phyloP scores from a whole-genome alignment of 164 flowering plant species.

The Malania oleifera region DNA sequence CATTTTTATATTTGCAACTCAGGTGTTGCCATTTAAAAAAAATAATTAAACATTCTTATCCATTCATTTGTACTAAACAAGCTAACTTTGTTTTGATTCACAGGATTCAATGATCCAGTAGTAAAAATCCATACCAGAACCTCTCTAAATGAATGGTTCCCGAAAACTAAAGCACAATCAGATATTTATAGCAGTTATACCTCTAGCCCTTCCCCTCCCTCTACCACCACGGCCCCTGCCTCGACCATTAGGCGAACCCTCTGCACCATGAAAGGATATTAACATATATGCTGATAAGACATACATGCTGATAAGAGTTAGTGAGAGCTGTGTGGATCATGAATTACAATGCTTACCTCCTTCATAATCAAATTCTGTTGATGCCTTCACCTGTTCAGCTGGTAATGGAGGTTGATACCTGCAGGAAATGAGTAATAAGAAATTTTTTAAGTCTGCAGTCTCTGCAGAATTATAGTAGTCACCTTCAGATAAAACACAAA shows the following conservation, averaged over 20 bases:
- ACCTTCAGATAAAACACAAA: too few species aligned
- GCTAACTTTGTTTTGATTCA: too few species aligned
- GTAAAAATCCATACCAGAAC: too few species aligned
- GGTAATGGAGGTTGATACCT: slow-evolving; percentile 87
- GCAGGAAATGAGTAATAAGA: neutral
- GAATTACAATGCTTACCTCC: slow-evolving; percentile 42
- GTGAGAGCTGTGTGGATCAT: neutral
- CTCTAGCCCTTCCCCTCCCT: slow-evolving; percentile 62
- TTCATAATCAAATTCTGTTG: slow-evolving; percentile 62
- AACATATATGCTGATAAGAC: neutral
- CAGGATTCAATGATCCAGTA: too few species aligned
- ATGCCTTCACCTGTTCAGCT: slow-evolving; percentile 69
- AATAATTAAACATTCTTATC: too few species aligned
- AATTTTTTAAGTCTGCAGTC: neutral
- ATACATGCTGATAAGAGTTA: neutral
- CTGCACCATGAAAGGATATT: slow-evolving; percentile 21
- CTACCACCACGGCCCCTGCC: slow-evolving; percentile 73
- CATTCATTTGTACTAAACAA: too few species aligned
- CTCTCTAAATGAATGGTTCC: too few species aligned
- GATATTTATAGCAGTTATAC: slow-evolving; percentile 21
- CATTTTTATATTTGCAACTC: neutral
- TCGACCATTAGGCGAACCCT: slow-evolving; percentile 62
- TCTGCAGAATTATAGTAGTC: too few species aligned
- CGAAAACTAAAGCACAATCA: neutral
- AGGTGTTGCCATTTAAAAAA: too few species aligned